These are phyloP conservation scores for Metschnikowia shivogae DNA, from an alignment of 805 yeast species.

Conservation along the genomic window DNA sequence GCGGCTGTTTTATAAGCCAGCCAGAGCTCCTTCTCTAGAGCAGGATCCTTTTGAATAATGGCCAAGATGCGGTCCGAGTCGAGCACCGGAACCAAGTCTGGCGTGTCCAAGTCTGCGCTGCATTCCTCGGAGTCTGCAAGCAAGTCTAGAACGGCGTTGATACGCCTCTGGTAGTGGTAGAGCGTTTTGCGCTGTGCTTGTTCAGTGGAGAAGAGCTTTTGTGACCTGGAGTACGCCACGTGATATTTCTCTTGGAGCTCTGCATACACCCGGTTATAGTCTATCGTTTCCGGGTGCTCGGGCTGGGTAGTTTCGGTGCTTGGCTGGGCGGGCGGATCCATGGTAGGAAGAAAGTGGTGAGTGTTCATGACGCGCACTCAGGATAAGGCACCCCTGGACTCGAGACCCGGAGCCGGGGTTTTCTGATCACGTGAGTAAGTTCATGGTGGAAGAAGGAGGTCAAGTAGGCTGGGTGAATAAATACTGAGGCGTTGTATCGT, in stretches of 20 bases:
- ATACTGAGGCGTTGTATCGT: no score
- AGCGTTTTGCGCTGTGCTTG: slow-evolving; percentile 33
- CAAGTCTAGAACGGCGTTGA: slow-evolving; percentile 33
- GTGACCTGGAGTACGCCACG: slow-evolving; percentile 21
- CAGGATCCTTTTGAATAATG: slow-evolving; percentile 22
- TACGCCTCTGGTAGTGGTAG: slow-evolving; percentile 31
- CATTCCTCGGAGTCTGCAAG: slow-evolving; percentile 18
- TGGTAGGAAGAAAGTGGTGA: background rate
- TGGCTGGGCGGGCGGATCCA: background rate
- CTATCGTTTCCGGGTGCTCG: slow-evolving; percentile 9
- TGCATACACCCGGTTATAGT: slow-evolving; percentile 26
- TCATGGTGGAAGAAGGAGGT: no score
- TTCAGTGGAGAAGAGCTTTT: slow-evolving; percentile 29
- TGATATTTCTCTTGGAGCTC: slow-evolving; percentile 25
- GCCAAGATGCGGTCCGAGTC: slow-evolving; percentile 21
- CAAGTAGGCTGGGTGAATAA: no score
- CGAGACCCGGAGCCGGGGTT: no score
- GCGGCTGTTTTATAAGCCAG: slow-evolving; percentile 17
- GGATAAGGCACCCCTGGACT: no score
- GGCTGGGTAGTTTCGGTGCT: background rate
- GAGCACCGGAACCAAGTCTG: background rate
- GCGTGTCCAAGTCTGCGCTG: background rate
- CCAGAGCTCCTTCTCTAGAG: slow-evolving; percentile 15
- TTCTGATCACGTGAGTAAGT: no score
- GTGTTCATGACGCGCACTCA: no score